These are phyloP conservation scores for Lachnellula arida DNA, from an alignment of 2,329 filamentous ascomycete genomes.

Conservation along the genomic window DNA sequence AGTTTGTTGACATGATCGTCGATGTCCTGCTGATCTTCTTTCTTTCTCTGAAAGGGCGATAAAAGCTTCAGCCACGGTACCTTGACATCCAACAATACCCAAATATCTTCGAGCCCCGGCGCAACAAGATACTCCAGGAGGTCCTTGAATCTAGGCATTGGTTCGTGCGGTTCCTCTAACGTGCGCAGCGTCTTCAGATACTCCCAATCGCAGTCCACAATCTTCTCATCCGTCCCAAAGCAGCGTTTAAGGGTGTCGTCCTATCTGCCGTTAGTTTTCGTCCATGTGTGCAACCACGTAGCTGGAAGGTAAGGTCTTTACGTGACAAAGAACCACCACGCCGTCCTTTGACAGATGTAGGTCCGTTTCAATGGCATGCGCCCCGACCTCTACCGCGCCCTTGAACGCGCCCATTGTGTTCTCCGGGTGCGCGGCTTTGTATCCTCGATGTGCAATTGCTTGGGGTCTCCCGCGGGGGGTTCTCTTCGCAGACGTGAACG, in stretches of 20 bases:
- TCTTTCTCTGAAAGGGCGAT: neutral
- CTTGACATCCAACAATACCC: conserved; percentile 88
- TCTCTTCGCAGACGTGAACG: conserved; percentile 22
- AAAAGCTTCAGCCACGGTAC: conserved; percentile 37
- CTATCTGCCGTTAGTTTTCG: conserved; percentile 36
- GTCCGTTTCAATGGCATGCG: conserved; percentile 84
- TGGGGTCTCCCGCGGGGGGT: conserved; percentile 46
- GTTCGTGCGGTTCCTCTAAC: conserved; percentile 59
- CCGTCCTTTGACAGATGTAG: conserved; percentile 77
- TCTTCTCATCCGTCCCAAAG: conserved; percentile 67
- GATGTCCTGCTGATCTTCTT: conserved; percentile 39
- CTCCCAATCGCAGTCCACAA: conserved; percentile 72
- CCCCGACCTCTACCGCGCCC: conserved; percentile 67
- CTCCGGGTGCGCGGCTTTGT: conserved; percentile 74
- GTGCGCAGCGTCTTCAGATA: conserved; percentile 68
- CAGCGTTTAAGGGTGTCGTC: conserved; percentile 75
- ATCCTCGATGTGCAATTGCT: conserved; percentile 73
- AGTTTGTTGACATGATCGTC: conserved; percentile 67
- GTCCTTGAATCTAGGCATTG: conserved; percentile 70
- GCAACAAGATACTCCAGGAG: conserved; percentile 66
- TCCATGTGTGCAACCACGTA: conserved; percentile 9
- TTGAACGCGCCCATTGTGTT: conserved; percentile 79
- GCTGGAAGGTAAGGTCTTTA: conserved; percentile 32
- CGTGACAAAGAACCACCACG: conserved; percentile 80
- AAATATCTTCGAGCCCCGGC: conserved; percentile 62